Base-by-base conservation (phyloP, 805 yeast genomes). In the Jamesozyma lodderae region DNA sequence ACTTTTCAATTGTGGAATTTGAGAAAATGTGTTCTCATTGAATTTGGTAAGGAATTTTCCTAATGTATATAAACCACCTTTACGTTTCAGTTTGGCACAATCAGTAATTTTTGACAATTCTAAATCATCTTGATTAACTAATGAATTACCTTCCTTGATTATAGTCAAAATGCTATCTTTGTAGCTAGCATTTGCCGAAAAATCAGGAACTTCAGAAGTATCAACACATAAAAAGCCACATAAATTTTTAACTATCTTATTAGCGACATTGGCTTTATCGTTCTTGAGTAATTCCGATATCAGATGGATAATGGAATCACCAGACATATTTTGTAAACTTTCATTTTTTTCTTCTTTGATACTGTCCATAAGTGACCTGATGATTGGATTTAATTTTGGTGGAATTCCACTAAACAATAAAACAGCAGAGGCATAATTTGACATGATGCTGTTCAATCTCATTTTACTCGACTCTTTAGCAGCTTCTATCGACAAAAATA, bases 191-290 rank as follows among this genome's bases (percentile, higher is more conserved):
- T 83, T 82, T 32, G 81, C 79, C 13, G 69, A 67, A 53, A 85
- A 92, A 52, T 86, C 96, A 2, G 98, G 98, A 23, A 90, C 96
- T 55, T 88, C 96, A 3, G 92, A 75, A 0, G 96, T 86, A 56
- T 90, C 98, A 23, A 88, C 96, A 63, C 98, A 92, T 36, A 92
- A 56, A 55, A 90, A 90, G 0, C 90, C 95, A 63, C 95, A 84
- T 40, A 94, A 64, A 53, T 92, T 92, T 57, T 85, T 90, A 31
- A 85, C 75, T 46, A 94, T 81, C 56, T 92, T 92, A 49, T 85
- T 94, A 2, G 90, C 77, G 1, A 90, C 92, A 26, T 77, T 78
- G n/a, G 55, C 57, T 53, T 87, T 86, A 7, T 74, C 76, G 4
- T 62, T 62, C 1, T 55, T 55, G 25, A 75, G 67, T 39, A 94